A percentile compares a stretch with the other conserved stretches of the same genome.
phyloP scores from a whole-genome alignment of 192 early-diverging fungal genomes.

The Rhizophagus sp. region DNA sequence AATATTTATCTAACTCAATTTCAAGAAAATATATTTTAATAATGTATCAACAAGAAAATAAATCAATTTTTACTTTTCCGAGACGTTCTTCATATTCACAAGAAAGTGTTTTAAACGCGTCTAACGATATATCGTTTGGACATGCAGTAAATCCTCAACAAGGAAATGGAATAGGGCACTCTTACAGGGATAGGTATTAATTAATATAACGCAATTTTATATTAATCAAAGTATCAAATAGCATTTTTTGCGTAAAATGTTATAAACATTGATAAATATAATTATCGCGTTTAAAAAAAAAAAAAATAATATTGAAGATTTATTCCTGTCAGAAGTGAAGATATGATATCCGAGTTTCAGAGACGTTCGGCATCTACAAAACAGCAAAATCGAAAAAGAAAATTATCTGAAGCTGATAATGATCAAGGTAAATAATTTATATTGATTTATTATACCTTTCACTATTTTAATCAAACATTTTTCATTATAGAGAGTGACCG shows the following conservation, averaged over 20 bases:
- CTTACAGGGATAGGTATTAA: not conserved
- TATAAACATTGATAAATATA: not conserved
- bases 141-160: not conserved
- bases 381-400: not conserved
- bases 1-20: not conserved
- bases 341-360: constrained; percentile 25
- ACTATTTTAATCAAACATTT: not conserved
- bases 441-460: no score
- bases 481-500: not conserved
- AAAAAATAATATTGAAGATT: constrained; percentile 1
- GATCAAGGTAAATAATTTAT: not conserved
- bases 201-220: not conserved
- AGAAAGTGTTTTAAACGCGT: not conserved
- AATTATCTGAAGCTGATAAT: not conserved
- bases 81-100: not conserved
- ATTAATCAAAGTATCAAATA: not conserved
- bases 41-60: not conserved
- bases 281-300: not conserved
- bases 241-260: no score
- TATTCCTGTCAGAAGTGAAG: constrained; percentile 9
- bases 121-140: not conserved
- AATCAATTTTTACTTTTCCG: not conserved
- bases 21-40: not conserved
- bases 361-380: not conserved
- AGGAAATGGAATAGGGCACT: not conserved